Conservation (phyloP, 129 eudicot species). For the Escallonia rubra region DNA sequence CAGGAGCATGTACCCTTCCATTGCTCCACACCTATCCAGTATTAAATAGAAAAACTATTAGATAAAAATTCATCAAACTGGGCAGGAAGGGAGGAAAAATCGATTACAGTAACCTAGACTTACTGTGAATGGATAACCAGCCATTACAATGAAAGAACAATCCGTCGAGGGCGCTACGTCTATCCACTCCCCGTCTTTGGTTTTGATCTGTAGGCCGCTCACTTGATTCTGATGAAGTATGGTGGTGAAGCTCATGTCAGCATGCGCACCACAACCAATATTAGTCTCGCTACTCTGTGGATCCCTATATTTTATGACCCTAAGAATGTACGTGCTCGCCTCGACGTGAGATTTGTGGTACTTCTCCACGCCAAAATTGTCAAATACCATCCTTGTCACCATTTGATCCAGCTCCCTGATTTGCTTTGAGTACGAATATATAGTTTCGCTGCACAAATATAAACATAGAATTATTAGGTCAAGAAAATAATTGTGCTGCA, state of each 20-base stretch:
- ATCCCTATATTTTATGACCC: constrained; percentile 25
- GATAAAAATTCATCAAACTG: no score
- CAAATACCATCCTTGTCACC: constrained; percentile 34
- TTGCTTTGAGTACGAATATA: constrained; percentile 13
- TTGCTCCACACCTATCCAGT: no score
- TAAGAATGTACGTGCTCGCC: constrained; percentile 22
- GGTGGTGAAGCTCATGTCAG: constrained; percentile 29
- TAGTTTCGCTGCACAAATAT: constrained; percentile 14
- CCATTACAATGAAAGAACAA: constrained; percentile 31
- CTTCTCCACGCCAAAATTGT: constrained; percentile 23
- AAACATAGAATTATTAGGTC: no score
- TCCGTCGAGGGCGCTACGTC: constrained; percentile 5
- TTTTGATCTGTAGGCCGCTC: constrained; percentile 20
- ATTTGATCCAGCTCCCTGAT: background rate
- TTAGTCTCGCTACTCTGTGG: constrained; percentile 13
- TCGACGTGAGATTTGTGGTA: constrained; percentile 24
- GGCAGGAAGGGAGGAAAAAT: no score
- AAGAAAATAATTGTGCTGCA: no score
- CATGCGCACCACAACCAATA: constrained; percentile 23
- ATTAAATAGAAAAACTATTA: no score
- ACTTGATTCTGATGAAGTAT: constrained; percentile 36
- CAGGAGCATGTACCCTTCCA: no score
- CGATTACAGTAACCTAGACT: background rate
- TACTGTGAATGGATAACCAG: constrained; percentile 26
- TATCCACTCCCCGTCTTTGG: constrained; percentile 29